phyloP scores from a whole-genome alignment of 441 rosid genomes.

The Corymbia calophylla region DNA sequence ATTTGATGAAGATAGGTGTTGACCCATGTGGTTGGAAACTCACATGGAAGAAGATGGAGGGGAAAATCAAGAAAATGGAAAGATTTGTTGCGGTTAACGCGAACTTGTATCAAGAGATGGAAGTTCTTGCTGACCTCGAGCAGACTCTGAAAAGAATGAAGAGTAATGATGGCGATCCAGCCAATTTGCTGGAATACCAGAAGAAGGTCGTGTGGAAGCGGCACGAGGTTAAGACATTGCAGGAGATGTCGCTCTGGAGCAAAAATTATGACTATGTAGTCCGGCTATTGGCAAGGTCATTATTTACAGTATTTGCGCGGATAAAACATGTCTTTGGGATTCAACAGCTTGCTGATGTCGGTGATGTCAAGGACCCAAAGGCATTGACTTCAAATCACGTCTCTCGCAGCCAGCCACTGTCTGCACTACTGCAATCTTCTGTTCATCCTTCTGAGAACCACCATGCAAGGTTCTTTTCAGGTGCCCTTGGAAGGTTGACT shows the following conservation, averaged over 20 bases:
- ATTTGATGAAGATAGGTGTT: slow-evolving; percentile 38
- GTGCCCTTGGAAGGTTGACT: slow-evolving; percentile 49
- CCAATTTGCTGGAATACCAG: slow-evolving; percentile 53
- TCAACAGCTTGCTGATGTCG: slow-evolving; percentile 26
- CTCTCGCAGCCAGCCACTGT: slow-evolving; percentile 63
- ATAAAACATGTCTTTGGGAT: slow-evolving; percentile 63
- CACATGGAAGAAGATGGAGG: slow-evolving; percentile 74
- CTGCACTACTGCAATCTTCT: slow-evolving; percentile 48
- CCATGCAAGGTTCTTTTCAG: slow-evolving; percentile 73
- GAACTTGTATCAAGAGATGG: slow-evolving; percentile 84
- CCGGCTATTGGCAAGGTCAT: slow-evolving; percentile 56
- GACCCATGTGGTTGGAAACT: slow-evolving; percentile 76
- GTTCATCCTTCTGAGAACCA: slow-evolving; percentile 44
- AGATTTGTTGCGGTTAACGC: slow-evolving; percentile 65
- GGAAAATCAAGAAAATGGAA: slow-evolving; percentile 87
- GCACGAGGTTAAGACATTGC: slow-evolving; percentile 75
- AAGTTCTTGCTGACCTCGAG: slow-evolving; percentile 67
- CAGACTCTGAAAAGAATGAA: slow-evolving; percentile 76
- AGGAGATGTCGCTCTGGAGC: slow-evolving; percentile 82
- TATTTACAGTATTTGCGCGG: slow-evolving; percentile 68
- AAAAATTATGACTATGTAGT: slow-evolving; percentile 74
- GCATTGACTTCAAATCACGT: slow-evolving; percentile 45
- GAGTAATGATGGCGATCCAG: slow-evolving; percentile 45
- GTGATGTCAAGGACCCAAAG: slow-evolving; percentile 23
- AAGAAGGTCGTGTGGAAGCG: slow-evolving; percentile 84